Evolutionary conservation across 1,139 yeast species (phyloP), one percentile per base, ranked within the genome.

Genomic region (Ogataea hybrid): DNA sequence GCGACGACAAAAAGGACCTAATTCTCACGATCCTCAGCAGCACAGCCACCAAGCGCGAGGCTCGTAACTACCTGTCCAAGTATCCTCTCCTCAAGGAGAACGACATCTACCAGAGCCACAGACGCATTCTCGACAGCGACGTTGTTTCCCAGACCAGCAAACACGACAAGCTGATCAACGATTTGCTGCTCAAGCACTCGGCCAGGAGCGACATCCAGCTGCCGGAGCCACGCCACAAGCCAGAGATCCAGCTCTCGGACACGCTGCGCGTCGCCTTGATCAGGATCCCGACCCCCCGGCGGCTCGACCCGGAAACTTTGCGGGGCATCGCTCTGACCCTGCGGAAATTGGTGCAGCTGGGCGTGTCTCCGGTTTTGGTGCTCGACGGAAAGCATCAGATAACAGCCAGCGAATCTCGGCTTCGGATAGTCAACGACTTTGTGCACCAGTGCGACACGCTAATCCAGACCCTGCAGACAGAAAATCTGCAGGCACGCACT

Each of bases 11-110:
- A 49, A 67, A 63, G 36, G 80, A 79, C 47, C 62, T 84, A 37
- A 79, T 84, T n/a, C 64, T 83, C 17, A 79, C 88, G 5, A 82
- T 84, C 23, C 65, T 84, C 41, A 80, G 77, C 53, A 79, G 88
- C 5, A 82, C 94, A 5, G 84, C 90, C 10, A 84, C 92, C 1
- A 83, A 82, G 58, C 62, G 94, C 50, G 94, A 84, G 57, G 87
- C 88, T 3, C 70, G 71, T 49, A 79, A 79, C 46, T 84, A 84
- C 55, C 61, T 84, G 37, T 64, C 73, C 30, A 83, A 81, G 59
- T 84, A 84, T 53, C 61, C 71, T n/a, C 50, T 67, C 2, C 53
- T 63, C 66, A 71, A 58, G 64, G 69, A 54, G 25, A 53, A 57
- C 39, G 56, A 59, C 42, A 58, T 59, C 12, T 59, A 58, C 37